phyloP scores from a whole-genome alignment of 208 protist genomes.

The Herpetomonas muscarum region DNA sequence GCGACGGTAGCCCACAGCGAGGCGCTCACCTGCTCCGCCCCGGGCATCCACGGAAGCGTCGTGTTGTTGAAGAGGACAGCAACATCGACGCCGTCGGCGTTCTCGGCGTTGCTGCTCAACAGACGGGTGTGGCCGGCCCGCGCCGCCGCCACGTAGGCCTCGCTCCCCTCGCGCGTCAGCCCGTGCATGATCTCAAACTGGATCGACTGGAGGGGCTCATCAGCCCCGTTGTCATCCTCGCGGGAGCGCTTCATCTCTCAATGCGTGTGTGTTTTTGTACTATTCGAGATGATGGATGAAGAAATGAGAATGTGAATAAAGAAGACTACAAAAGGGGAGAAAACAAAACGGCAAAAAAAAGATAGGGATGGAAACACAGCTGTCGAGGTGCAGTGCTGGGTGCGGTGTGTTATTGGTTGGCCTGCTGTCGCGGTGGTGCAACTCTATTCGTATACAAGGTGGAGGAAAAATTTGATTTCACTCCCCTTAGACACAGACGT shows the following conservation, averaged over 20 bases:
- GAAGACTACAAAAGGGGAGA: constrained; percentile 1
- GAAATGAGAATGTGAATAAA: constrained; percentile 7
- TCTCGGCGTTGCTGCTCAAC: background rate
- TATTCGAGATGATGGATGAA: too few species aligned
- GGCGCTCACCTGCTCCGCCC: background rate
- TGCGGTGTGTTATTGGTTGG: too few species aligned
- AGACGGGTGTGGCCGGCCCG: background rate
- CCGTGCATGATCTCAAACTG: constrained; percentile 26
- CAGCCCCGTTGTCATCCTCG: constrained; percentile 4
- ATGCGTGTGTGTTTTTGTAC: too few species aligned
- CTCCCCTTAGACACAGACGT: too few species aligned
- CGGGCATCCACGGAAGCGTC: background rate
- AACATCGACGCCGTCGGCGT: background rate
- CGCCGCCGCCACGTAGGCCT: background rate
- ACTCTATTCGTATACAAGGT: too few species aligned
- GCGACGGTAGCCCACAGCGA: background rate
- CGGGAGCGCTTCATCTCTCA: constrained; percentile 30
- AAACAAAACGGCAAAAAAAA: constrained; percentile 6
- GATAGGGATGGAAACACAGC: constrained; percentile 3
- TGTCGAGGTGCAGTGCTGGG: too few species aligned
- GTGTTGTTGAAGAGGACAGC: background rate
- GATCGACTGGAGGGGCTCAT: constrained; percentile 4
- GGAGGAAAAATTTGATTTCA: too few species aligned
- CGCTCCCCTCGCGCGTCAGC: constrained; percentile 8
- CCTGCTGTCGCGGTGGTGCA: too few species aligned